Base-by-base conservation (phyloP, 225 moss, liverwort and hornwort species). In the Climacium dendroides region DNA sequence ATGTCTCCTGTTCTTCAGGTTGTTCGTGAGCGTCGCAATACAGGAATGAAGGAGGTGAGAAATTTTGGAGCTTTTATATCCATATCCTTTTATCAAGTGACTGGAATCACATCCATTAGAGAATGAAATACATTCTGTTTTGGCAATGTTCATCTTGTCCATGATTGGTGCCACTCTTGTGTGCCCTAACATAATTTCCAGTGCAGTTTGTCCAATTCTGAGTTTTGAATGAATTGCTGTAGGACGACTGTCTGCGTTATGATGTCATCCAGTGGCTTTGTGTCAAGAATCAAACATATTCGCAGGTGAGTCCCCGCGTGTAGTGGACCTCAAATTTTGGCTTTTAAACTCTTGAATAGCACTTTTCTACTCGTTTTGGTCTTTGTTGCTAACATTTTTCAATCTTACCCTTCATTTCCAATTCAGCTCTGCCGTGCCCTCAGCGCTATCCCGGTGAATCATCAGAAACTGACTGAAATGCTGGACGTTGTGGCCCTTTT, bases 221-320 rank as follows among this genome's bases (percentile, higher is more conserved):
- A 86, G 29, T 45, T 65, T 79, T 69, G 73, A 52, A 64, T 75
- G 20, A n/a, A 83, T 85, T 52, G 65, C 75, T 92, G 77, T 84
- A 99, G 98, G 92, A 89, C 81, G 97, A 95, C 52, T 97, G 95
- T 90, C 88, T 99, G 48, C 91, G 95, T 86, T 99, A 97, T 67
- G 99, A 99, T 86, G 96, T 99, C 80, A 96, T 99, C 55, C 99
- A 99, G 87, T 99, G 99, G 97, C 91, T 99, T 24, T 99, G 99
- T 92, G 96, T 95, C 41, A 94, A 94, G 61, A 95, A 99, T 89
- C 96, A 95, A 67, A 99, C 99, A 73, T 95, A 95, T 74, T 95
- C 99, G 71, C 95, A 98, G 97, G 98, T 98, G 90, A 79, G 76
- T 63, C n/a, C 50, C 30, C 34, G 80, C 30, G 43, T 62, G n/a